Evolutionary conservation across 2,329 filamentous ascomycete species (phyloP).

Genomic region (Fusarium bulbicola): DNA sequence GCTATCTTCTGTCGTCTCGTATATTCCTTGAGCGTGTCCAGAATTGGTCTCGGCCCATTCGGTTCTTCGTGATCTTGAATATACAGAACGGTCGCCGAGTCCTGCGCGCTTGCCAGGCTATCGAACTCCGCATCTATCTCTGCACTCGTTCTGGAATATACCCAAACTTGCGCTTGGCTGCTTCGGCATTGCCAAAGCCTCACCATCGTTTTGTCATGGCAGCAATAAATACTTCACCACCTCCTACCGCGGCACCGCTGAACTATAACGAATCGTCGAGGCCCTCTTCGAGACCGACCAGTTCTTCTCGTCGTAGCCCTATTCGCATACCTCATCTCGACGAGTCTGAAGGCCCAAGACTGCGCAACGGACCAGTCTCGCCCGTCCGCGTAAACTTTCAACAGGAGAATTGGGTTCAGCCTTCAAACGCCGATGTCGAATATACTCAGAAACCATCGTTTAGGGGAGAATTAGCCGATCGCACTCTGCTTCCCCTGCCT

Average conservation of each 20-base stretch:
- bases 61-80: slow-evolving; percentile 1
- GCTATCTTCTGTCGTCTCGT: slow-evolving; percentile 5
- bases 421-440: slow-evolving; percentile 64
- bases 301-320: slow-evolving; percentile 47
- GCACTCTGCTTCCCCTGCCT: slow-evolving; percentile 31
- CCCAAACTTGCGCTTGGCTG: slow-evolving; percentile 16
- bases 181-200: slow-evolving; percentile 28
- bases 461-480: slow-evolving; percentile 40
- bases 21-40: neutral
- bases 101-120: slow-evolving; percentile 3
- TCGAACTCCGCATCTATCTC: slow-evolving; percentile 10
- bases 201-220: slow-evolving; percentile 43
- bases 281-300: slow-evolving; percentile 31
- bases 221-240: slow-evolving; percentile 48
- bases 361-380: slow-evolving; percentile 63
- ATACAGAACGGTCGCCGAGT: neutral
- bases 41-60: neutral
- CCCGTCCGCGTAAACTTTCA: slow-evolving; percentile 66
- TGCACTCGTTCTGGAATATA: slow-evolving; percentile 16
- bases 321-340: slow-evolving; percentile 45
- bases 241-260: slow-evolving; percentile 44
- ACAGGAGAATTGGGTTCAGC: slow-evolving; percentile 61
- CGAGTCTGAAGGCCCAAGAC: slow-evolving; percentile 51
- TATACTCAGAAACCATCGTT: slow-evolving; percentile 43
- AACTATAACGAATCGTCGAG: slow-evolving; percentile 32